Conservation (phyloP, 495 filamentous ascomycete genomes). For the Talaromyces proteolyticus region DNA sequence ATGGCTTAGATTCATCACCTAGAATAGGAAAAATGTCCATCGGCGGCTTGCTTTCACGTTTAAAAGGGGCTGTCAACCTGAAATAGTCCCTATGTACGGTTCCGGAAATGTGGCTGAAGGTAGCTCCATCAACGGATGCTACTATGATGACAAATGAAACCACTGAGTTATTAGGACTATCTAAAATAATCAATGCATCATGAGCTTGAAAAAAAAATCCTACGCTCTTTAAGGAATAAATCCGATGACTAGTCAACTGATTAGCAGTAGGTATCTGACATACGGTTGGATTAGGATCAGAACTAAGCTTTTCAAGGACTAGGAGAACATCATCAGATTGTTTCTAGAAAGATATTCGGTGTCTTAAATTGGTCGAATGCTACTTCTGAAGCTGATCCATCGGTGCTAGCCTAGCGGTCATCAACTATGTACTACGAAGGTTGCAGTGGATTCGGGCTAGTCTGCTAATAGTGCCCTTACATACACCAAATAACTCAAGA, state of each 20-base stretch:
- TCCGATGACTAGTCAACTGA: background rate
- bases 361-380: background rate
- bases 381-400: background rate
- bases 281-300: too few species aligned
- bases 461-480: too few species aligned
- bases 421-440: background rate
- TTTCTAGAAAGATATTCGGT: background rate
- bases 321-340: background rate
- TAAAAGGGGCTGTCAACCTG: background rate
- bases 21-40: background rate
- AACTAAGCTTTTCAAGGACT: background rate
- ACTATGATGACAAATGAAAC: background rate
- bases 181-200: background rate
- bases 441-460: background rate
- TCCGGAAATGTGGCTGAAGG: background rate
- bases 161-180: background rate
- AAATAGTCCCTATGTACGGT: background rate
- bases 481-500: background rate
- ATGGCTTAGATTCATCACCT: background rate
- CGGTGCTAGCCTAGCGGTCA: background rate
- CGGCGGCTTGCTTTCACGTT: background rate
- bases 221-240: background rate
- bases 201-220: background rate
- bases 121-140: background rate
- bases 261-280: background rate